Conservation (phyloP, 805 yeast genomes). For the Saturnispora silvae region DNA sequence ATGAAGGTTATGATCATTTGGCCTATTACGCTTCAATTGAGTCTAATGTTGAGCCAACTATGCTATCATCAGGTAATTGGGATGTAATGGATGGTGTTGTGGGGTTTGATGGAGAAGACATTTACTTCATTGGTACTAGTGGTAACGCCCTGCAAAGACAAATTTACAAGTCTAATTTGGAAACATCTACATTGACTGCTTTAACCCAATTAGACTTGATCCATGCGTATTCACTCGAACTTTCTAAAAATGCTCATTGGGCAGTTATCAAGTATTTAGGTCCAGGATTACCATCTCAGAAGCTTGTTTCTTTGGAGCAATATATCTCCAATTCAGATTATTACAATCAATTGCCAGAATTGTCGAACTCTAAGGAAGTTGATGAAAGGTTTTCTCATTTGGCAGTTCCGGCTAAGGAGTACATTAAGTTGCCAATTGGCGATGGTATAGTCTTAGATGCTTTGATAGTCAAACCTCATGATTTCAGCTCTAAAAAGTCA, state of each 20-base stretch:
- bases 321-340: constrained; percentile 9
- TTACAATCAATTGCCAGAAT: constrained; percentile 10
- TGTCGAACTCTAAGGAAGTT: constrained; percentile 11
- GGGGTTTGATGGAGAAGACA: constrained; percentile 36
- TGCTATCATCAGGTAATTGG: constrained; percentile 37
- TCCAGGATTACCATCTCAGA: constrained; percentile 39
- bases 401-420: constrained; percentile 43
- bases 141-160: constrained; percentile 50
- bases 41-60: constrained; percentile 31
- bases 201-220: constrained; percentile 27
- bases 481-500: constrained; percentile 32
- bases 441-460: constrained; percentile 37
- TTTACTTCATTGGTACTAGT: constrained; percentile 50
- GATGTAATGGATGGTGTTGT: constrained; percentile 41
- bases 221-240: constrained; percentile 39
- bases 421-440: constrained; percentile 21
- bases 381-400: constrained; percentile 21
- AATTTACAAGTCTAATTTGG: constrained; percentile 39
- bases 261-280: constrained; percentile 36
- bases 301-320: constrained; percentile 25
- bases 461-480: constrained; percentile 53
- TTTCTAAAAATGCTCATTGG: constrained; percentile 50
- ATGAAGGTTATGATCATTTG: constrained; percentile 49
- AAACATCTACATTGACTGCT: constrained; percentile 14
- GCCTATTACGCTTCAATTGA: constrained; percentile 40